Base-by-base conservation (phyloP, 2,329 filamentous ascomycete genomes). In the Aspergillus texensis region DNA sequence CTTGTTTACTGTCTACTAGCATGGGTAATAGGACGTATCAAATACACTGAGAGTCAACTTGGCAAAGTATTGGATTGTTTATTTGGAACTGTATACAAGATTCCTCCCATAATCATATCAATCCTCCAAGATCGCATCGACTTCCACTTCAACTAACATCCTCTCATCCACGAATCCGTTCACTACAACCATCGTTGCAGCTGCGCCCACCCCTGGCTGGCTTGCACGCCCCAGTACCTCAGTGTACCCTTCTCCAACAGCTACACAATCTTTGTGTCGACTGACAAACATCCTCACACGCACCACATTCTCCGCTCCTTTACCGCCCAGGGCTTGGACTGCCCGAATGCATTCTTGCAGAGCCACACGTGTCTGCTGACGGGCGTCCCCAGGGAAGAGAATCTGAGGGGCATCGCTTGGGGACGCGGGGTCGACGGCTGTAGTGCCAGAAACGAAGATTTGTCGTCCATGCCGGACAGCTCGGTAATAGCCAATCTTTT, bases 91-190 rank as follows among this genome's bases (percentile, higher is more conserved):
- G 48, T 11, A 52, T 16, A 26, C 8, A 16, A 14, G 28, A 21
- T 41, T 45, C 11, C 32, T n/a, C 53, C 16, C 11, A 46, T 34
- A 34, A 16, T 36, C 14, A 19, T 30, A 32, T 62, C 46, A 61
- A 36, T 36, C 21, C 24, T 67, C 63, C 28, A 68, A 62, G 54
- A 78, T 69, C 14, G 76, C 77, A 74, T 79, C 77, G 36, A 78
- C 74, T 58, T 79, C 77, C 55, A 79, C 70, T 64, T 79, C 77
- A n/a, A 79, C 77, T 54, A 78, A 65, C 75, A 79, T 79, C 28
- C 68, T 68, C 34, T 66, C 65, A 64, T 79, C 71, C 14, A 79
- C 71, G 65, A 79, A 79, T 12, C 77, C 77, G 63, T 70, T 67
- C 14, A 78, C 76, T 24, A 79, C 75, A 60, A 80, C 68, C 75